phyloP scores from a whole-genome alignment of 1,284 basidiomycete species.

The Melanopsichium pennsylvanicum region DNA sequence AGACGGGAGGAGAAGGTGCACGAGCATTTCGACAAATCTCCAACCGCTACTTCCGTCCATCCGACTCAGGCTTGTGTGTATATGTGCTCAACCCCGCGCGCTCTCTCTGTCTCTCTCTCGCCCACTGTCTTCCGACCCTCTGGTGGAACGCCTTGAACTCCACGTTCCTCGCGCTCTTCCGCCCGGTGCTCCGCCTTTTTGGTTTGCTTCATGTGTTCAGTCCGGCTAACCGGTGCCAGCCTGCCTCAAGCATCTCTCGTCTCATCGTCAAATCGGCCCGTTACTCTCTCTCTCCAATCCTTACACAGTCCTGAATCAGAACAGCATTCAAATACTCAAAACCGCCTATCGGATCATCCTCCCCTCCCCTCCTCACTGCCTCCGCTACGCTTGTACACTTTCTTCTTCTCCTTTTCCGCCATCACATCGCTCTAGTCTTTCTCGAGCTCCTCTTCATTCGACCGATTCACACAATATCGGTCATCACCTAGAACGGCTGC shows the following conservation, averaged over 20 bases:
- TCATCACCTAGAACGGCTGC: slow-evolving; percentile 11
- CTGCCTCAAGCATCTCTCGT: not conserved
- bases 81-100: not conserved
- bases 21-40: not conserved
- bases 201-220: not conserved
- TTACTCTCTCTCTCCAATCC: too few species aligned
- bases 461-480: not conserved
- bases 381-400: slow-evolving; percentile 2
- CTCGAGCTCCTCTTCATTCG: not conserved
- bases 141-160: too few species aligned
- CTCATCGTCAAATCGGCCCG: too few species aligned
- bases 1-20: too few species aligned
- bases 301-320: too few species aligned
- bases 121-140: not conserved
- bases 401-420: not conserved
- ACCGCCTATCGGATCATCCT: too few species aligned
- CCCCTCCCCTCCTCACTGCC: not conserved
- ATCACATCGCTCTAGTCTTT: not conserved
- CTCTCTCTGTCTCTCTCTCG: slow-evolving; percentile 2
- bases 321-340: slow-evolving; percentile 31
- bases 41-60: not conserved
- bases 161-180: not conserved
- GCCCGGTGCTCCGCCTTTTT: not conserved
- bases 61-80: too few species aligned
- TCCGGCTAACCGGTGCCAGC: slow-evolving; percentile 12